Evolutionary conservation across 2,329 filamentous ascomycete genomes (phyloP).

Genomic region (Fusarium duplospermum): DNA sequence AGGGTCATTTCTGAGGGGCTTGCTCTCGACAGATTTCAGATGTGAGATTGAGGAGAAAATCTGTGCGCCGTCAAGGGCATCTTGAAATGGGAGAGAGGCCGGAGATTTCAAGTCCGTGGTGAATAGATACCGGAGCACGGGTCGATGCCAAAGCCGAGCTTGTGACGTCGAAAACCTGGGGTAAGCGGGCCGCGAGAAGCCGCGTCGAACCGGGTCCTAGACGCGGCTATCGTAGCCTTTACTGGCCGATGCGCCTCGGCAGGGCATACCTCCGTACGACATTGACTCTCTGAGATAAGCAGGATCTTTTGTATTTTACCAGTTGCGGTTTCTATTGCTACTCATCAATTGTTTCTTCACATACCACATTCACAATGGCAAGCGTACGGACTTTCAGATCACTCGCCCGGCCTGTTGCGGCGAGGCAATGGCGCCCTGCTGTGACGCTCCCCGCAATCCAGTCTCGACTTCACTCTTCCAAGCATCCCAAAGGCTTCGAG

Average conservation of each 20-base stretch:
- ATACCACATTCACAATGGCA: constrained; percentile 50
- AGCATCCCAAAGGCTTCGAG: constrained; percentile 72
- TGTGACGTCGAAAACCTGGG: constrained; percentile 46
- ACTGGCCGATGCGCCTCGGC: constrained; percentile 37
- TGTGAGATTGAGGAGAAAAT: constrained; percentile 3
- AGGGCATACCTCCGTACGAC: constrained; percentile 1
- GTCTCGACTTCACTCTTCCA: constrained; percentile 63
- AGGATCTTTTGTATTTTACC: constrained; percentile 1
- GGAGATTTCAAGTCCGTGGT: constrained; percentile 19
- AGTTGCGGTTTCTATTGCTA: not conserved
- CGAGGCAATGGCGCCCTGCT: constrained; percentile 39
- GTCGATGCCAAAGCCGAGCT: constrained; percentile 39
- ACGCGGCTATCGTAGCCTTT: constrained; percentile 35
- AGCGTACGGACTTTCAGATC: constrained; percentile 53
- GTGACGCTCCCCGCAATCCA: constrained; percentile 52
- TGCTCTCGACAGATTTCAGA: constrained; percentile 7
- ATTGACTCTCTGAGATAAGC: constrained; percentile 8
- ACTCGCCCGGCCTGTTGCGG: constrained; percentile 49
- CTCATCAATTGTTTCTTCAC: not conserved
- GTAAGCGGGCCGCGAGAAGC: constrained; percentile 42
- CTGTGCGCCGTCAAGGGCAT: constrained; percentile 11
- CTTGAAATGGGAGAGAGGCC: constrained; percentile 12
- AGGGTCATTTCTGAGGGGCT: constrained; percentile 56
- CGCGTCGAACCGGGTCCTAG: constrained; percentile 32
- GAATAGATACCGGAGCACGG: constrained; percentile 21